These are phyloP conservation scores for Ganoderma sinense DNA, from an alignment of 1,284 basidiomycete species.

Conservation along the genomic window DNA sequence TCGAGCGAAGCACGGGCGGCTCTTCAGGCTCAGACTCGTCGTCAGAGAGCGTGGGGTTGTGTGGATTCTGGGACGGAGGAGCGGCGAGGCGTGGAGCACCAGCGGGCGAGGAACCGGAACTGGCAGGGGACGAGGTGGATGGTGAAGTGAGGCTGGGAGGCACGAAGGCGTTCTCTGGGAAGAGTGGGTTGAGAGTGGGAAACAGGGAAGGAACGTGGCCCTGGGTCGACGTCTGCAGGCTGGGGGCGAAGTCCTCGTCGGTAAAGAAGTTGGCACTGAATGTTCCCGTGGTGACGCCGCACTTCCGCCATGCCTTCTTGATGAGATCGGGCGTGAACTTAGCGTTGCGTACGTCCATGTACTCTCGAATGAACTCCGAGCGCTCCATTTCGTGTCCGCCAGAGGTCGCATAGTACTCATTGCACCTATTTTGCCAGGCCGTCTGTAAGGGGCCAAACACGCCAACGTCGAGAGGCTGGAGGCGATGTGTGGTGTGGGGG, in stretches of 20 bases:
- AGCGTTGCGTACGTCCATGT: constrained; percentile 19
- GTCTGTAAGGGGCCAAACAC: constrained; percentile 28
- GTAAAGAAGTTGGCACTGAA: constrained; percentile 27
- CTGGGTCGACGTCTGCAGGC: constrained; percentile 1
- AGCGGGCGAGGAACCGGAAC: no score
- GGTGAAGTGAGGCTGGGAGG: background rate
- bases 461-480: constrained; percentile 38
- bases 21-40: no score
- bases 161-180: no score
- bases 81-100: no score
- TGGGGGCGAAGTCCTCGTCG: constrained; percentile 17
- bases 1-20: no score
- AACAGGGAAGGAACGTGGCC: constrained; percentile 14
- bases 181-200: background rate
- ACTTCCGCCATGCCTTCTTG: constrained; percentile 18
- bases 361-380: constrained; percentile 20
- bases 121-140: background rate
- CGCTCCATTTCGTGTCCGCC: constrained; percentile 1
- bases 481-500: constrained; percentile 37
- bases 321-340: constrained; percentile 17
- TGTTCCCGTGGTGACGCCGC: constrained; percentile 15
- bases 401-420: background rate
- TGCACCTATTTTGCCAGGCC: background rate
- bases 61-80: no score
- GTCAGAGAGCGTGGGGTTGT: no score